These are phyloP conservation scores for Agroathelia rolfsii DNA, from an alignment of 1,284 basidiomycete species.

Conservation along the genomic window DNA sequence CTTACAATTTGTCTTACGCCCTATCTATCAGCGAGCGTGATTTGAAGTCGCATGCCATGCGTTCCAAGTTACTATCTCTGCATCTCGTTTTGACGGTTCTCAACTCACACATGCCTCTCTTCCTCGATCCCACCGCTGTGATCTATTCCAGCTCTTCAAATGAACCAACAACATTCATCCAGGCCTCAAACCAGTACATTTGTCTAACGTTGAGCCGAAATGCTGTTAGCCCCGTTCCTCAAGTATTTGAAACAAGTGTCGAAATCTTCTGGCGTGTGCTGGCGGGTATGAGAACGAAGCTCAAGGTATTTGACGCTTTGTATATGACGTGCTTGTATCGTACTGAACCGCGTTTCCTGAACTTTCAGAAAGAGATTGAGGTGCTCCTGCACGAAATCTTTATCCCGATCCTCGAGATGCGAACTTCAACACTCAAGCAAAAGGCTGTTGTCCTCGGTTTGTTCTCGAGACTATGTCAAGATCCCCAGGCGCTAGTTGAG, in stretches of 20 bases:
- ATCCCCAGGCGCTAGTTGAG: conserved; percentile 93
- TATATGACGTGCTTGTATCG: conserved; percentile 5
- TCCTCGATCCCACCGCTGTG: conserved; percentile 77
- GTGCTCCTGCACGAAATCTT: conserved; percentile 98
- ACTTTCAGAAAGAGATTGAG: conserved; percentile 90
- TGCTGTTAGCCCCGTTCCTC: conserved; percentile 89
- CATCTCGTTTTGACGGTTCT: conserved; percentile 90
- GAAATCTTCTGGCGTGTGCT: conserved; percentile 98
- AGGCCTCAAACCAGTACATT: conserved; percentile 91
- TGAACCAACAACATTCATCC: conserved; percentile 82
- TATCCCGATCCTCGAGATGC: conserved; percentile 97
- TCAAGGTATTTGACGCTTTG: conserved; percentile 55
- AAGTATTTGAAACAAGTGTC: conserved; percentile 96
- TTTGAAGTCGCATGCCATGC: conserved; percentile 89
- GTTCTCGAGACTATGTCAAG: conserved; percentile 80
- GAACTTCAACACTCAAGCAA: conserved; percentile 89
- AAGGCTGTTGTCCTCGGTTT: conserved; percentile 86
- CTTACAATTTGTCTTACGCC: conserved; percentile 10
- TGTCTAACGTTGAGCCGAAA: conserved; percentile 92
- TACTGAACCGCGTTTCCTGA: conserved; percentile 4
- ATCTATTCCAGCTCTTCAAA: conserved; percentile 83
- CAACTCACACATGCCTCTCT: conserved; percentile 82
- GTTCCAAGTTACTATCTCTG: conserved; percentile 87
- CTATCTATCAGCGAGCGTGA: conserved; percentile 68
- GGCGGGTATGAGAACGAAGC: conserved; percentile 86